Base-by-base conservation (phyloP, 2,329 filamentous ascomycete genomes). In the Coccinonectria pachysandricola region DNA sequence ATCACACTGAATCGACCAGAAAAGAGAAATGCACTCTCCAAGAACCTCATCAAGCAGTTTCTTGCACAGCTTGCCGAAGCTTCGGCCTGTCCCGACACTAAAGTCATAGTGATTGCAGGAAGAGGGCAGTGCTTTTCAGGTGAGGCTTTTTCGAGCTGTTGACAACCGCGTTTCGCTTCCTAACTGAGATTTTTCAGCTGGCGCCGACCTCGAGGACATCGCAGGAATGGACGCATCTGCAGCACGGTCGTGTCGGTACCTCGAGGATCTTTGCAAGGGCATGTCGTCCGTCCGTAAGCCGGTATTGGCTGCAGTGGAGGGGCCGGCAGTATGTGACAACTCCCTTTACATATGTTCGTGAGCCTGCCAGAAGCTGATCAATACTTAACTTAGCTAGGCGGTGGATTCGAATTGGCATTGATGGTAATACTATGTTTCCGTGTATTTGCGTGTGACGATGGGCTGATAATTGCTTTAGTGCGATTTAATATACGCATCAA, bases 21-120 rank as follows among this genome's bases (percentile, higher is more conserved):
- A 15, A 72, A 73, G 42, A 59, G 65, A 36, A 75, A 75, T 54
- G 69, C 71, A 12, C 62, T 74, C 37, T 71, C 67, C 2, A 53
- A 59, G 29, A 47, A 47, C 23, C 61, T 71, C 55, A 64, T 69
- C 38, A 43, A 48, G 35, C 55, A 67, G 21, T 47, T 68, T 11
- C 45, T 59, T 12, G 42, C 32, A 23, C 43, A 40, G 23, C 42
- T 52, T 12, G 34, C 21, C 26, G 36, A 25, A 20, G 46, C 35
- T 14, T 41, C 41, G 23, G 40, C 19, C 12, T 44, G 50, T 19
- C 23, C 42, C 23, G 35, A 24, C 5, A 45, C 59, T 21, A 47
- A 56, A 24, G 56, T 43, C 13, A 49, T 60, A n/a, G 43, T 61
- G 22, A 30, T 61, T 20, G 55, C 56, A 7, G 55, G 57, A n/a